Percentiles rank a stretch among this genome's conserved stretches.
These are phyloP conservation scores for Euclidium syriacum DNA, from an alignment of 345 rosid species.

Conservation along the genomic window DNA sequence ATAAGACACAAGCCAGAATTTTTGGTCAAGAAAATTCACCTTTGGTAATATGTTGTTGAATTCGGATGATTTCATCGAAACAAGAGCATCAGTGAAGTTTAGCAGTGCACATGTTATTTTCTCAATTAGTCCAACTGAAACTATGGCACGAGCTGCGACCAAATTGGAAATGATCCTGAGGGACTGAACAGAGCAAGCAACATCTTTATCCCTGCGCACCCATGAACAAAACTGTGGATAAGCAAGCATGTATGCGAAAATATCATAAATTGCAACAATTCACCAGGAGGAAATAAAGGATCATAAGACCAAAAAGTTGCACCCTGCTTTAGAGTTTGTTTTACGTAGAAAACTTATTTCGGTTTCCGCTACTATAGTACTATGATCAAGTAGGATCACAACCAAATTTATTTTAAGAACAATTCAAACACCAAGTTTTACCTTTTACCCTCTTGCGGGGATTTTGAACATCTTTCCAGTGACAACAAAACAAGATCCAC, in stretches of 20 bases:
- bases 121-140: slow-evolving; percentile 47
- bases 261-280: slow-evolving; percentile 3
- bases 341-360: background rate
- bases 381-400: slow-evolving; percentile 2
- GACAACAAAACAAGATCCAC: slow-evolving; percentile 56
- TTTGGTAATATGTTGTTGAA: slow-evolving; percentile 58
- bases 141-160: slow-evolving; percentile 66
- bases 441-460: slow-evolving; percentile 52
- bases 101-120: slow-evolving; percentile 66
- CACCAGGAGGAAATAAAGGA: background rate
- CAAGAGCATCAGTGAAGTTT: slow-evolving; percentile 48
- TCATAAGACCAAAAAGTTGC: background rate
- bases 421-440: slow-evolving; percentile 18
- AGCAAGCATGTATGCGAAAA: background rate
- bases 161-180: slow-evolving; percentile 80
- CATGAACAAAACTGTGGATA: slow-evolving; percentile 7
- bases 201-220: slow-evolving; percentile 64
- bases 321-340: background rate
- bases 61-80: slow-evolving; percentile 55
- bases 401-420: background rate
- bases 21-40: slow-evolving; percentile 41
- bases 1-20: slow-evolving; percentile 1
- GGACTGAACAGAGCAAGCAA: slow-evolving; percentile 62
- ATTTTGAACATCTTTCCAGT: slow-evolving; percentile 68
- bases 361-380: background rate